Evolutionary conservation across 495 filamentous ascomycete genomes (phyloP), one percentile per base, ranked within the genome.

Genomic region (Elasticomyces elasticus): DNA sequence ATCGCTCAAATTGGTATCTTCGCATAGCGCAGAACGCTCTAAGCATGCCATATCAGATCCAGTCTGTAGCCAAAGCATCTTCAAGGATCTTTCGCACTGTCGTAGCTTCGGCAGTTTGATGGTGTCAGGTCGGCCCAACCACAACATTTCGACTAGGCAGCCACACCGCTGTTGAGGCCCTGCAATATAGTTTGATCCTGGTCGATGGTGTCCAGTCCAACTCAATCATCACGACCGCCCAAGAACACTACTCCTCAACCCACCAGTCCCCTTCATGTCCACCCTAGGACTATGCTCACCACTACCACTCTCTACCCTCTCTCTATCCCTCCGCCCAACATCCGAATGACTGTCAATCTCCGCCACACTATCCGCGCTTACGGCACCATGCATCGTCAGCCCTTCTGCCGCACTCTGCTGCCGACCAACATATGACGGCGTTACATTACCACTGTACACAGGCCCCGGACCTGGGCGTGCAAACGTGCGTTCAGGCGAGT

Each of bases 351-450:
- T 35, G 24, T 58, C 59, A n/a, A 58, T 53, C 45, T 58, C 55
- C 43, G 33, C 11, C 30, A 58, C 46, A 19, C 12, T 25, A 28
- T 38, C 41, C 20, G 25, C 41, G 1, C 27, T 9, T 27, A 31
- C 44, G 7, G 52, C 52, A 27, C 60, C 60, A 50, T 56, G 60
- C 60, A 62, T 62, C 37, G 56, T 56, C 56, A 56, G 17, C 24
- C 54, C 53, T 19, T 54, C 33, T 17, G 31, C 45, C 5, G 61
- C 56, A 11, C 26, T 44, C 7, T 4, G 19, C 54, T 63, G 57
- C 11, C 61, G 37, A 10, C 50, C 54, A 1, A 61, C 0, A 30
- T 49, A 61, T n/a, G 48, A 53, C 9, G 49, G 23, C 20, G 58
- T 61, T 11, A 45, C 20, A 15, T 5, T n/a, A n/a, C n/a, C 27